Evolutionary conservation across 257 asterid species (phyloP).

Genomic region (Ajuga chamaepitys): DNA sequence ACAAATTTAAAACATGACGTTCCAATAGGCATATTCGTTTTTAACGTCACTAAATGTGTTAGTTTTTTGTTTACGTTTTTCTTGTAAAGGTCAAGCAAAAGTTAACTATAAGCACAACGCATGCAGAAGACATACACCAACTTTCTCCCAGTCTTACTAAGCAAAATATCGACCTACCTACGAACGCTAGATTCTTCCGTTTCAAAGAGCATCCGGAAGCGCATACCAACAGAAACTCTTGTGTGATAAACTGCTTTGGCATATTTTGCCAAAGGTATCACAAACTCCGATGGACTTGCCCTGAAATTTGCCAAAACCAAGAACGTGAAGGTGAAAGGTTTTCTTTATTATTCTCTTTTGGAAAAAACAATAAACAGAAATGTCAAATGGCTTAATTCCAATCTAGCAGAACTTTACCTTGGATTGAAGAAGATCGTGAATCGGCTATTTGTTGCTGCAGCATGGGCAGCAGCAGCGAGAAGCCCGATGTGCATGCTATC

Average conservation of each 20-base stretch:
- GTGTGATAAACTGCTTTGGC: constrained; percentile 86
- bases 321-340: neutral
- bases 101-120: neutral
- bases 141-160: neutral
- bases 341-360: no score
- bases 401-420: constrained; percentile 36
- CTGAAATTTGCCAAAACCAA: constrained; percentile 31
- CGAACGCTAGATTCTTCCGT: constrained; percentile 94
- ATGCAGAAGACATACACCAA: neutral
- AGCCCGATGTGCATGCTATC: constrained; percentile 98
- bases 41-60: no score
- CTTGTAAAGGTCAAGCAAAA: neutral
- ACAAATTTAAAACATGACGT: no score
- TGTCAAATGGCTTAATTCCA: neutral
- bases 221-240: constrained; percentile 88
- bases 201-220: constrained; percentile 91
- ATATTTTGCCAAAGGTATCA: constrained; percentile 80
- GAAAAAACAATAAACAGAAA: neutral
- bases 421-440: constrained; percentile 86
- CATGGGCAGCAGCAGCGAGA: constrained; percentile 98
- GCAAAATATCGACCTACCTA: constrained; percentile 40
- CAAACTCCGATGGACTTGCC: constrained; percentile 90
- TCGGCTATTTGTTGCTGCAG: constrained; percentile 87
- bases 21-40: no score
- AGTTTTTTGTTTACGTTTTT: neutral